Percentiles rank a stretch among this genome's conserved stretches.
phyloP scores from a whole-genome alignment of 192 early-diverging fungal species.

The Rhizoclosmatium globosum region DNA sequence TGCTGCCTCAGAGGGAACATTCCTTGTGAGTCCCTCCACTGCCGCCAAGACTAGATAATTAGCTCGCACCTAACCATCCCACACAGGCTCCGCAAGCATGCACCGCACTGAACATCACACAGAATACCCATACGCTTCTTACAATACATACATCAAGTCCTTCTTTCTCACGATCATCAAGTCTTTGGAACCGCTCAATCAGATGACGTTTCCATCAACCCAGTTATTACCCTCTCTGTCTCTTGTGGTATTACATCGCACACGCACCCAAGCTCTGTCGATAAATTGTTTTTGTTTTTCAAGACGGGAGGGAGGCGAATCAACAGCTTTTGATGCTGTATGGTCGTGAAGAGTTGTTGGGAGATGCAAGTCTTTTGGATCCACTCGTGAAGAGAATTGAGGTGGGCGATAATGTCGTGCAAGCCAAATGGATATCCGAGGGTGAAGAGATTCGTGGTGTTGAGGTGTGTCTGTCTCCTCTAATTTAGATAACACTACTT shows the following conservation, averaged over 20 bases:
- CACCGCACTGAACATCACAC: constrained; percentile 27
- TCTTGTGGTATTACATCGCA: neutral
- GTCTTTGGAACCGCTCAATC: constrained; percentile 12
- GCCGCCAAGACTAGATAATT: too few species aligned
- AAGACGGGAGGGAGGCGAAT: neutral
- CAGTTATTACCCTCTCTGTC: neutral
- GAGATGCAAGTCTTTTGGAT: neutral
- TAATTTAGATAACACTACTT: neutral
- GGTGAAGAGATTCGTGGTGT: constrained; percentile 17
- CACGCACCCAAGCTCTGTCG: neutral
- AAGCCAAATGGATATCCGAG: constrained; percentile 28
- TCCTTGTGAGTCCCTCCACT: constrained; percentile 4
- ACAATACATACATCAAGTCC: constrained; percentile 9
- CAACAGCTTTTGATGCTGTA: constrained; percentile 9
- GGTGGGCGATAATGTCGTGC: neutral
- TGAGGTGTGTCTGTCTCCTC: constrained; percentile 1
- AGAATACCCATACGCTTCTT: constrained; percentile 25
- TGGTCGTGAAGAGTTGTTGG: constrained; percentile 10
- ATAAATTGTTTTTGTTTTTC: constrained; percentile 18
- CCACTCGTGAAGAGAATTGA: constrained; percentile 12
- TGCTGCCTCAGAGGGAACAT: constrained; percentile 26
- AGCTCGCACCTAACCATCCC: too few species aligned
- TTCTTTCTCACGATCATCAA: constrained; percentile 26
- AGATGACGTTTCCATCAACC: constrained; percentile 14
- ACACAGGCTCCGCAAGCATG: constrained; percentile 10